These are phyloP conservation scores for Phytophthora pseudosyringae DNA, from an alignment of 352 stramenopile species.

Conservation along the genomic window DNA sequence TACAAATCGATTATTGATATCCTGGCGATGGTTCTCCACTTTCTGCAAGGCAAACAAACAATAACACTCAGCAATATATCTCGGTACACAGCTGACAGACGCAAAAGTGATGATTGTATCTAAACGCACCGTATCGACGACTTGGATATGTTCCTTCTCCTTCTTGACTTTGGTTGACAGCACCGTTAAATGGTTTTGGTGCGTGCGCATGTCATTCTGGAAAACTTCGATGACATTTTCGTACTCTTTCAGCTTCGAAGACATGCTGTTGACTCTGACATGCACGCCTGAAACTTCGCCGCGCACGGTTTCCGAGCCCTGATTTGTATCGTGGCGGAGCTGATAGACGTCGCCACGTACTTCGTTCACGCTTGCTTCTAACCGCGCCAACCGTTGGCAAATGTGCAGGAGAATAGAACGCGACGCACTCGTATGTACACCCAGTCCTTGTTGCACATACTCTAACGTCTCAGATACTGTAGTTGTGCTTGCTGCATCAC, in stretches of 20 bases:
- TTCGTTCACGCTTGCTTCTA: slow-evolving; percentile 55
- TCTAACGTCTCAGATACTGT: slow-evolving; percentile 40
- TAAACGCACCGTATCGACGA: slow-evolving; percentile 54
- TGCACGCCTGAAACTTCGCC: slow-evolving; percentile 56
- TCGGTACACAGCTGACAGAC: no score
- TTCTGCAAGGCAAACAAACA: slow-evolving; percentile 42
- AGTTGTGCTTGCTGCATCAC: background rate
- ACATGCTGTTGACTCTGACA: slow-evolving; percentile 52
- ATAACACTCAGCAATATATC: background rate
- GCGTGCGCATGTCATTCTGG: slow-evolving; percentile 66
- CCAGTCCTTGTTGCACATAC: slow-evolving; percentile 59
- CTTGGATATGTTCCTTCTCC: slow-evolving; percentile 62
- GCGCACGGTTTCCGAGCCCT: slow-evolving; percentile 52
- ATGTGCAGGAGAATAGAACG: slow-evolving; percentile 70
- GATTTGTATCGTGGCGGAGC: slow-evolving; percentile 45
- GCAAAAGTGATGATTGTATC: background rate
- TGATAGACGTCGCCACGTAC: slow-evolving; percentile 51
- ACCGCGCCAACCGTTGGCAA: slow-evolving; percentile 57
- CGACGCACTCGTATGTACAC: slow-evolving; percentile 56
- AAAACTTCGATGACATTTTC: slow-evolving; percentile 66
- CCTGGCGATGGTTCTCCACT: slow-evolving; percentile 72
- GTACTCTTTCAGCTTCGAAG: slow-evolving; percentile 64
- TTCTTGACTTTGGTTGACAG: slow-evolving; percentile 60
- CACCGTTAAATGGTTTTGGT: slow-evolving; percentile 51
- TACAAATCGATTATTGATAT: slow-evolving; percentile 64